phyloP scores from a whole-genome alignment of 371 early-diverging fungal genomes.

The Mortierella sp. region DNA sequence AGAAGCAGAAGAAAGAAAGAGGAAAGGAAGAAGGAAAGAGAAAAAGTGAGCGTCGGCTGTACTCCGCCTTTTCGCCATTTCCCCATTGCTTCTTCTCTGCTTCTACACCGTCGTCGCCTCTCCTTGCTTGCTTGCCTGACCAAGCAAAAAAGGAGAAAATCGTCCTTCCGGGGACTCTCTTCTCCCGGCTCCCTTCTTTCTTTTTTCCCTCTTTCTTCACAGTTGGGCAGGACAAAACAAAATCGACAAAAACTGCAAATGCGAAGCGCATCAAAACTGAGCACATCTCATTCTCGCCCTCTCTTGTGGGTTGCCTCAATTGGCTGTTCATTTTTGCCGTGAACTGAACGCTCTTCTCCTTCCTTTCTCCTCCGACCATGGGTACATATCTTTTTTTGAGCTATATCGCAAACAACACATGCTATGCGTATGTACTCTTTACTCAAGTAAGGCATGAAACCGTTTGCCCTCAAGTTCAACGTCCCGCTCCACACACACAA shows the following conservation, averaged over 20 bases:
- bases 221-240: not conserved
- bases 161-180: not conserved
- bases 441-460: not conserved
- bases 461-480: not conserved
- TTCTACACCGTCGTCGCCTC: not conserved
- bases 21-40: not conserved
- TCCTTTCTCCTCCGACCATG: not conserved
- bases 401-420: not conserved
- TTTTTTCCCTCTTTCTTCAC: not conserved
- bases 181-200: not conserved
- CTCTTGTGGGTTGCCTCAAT: not conserved
- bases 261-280: not conserved
- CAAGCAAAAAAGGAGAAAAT: not conserved
- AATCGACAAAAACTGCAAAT: not conserved
- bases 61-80: conserved; percentile 4
- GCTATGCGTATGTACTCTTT: not conserved
- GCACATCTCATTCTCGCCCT: not conserved
- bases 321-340: not conserved
- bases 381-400: not conserved
- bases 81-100: not conserved
- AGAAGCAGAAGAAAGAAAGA: not conserved
- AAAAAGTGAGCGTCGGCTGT: not conserved
- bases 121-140: not conserved
- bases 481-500: conserved; percentile 5
- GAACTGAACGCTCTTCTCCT: not conserved